phyloP scores from a whole-genome alignment of 257 asterid genomes.

The Primulina eburnea region DNA sequence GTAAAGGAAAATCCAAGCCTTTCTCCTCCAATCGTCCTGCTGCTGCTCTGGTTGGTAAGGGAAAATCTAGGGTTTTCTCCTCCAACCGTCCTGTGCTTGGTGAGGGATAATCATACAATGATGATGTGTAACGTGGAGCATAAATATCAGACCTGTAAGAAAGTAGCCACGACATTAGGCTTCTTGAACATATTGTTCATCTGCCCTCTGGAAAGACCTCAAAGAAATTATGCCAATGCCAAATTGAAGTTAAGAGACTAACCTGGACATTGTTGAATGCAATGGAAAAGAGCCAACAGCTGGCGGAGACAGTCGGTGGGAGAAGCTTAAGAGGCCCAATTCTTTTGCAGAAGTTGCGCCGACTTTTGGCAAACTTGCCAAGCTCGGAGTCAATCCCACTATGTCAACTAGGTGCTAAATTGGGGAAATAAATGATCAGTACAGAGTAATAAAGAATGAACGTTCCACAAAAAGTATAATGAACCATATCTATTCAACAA shows the following conservation, averaged over 20 bases:
- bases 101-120: constrained; percentile 34
- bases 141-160: constrained; percentile 57
- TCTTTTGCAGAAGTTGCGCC: constrained; percentile 37
- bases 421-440: constrained; percentile 20
- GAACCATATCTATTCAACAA: constrained; percentile 15
- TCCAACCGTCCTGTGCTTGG: constrained; percentile 29
- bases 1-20: background rate
- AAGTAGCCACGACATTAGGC: constrained; percentile 19
- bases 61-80: constrained; percentile 31
- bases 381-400: constrained; percentile 33
- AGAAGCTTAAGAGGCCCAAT: constrained; percentile 33
- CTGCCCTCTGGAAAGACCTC: background rate
- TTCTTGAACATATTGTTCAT: constrained; percentile 5
- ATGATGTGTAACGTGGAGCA: constrained; percentile 36
- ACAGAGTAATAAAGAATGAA: constrained; percentile 12
- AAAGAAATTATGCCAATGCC: background rate
- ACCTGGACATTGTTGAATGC: constrained; percentile 42
- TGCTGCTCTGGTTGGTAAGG: constrained; percentile 24
- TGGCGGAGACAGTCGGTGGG: constrained; percentile 42
- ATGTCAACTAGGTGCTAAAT: constrained; percentile 54
- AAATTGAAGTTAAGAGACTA: constrained; percentile 7
- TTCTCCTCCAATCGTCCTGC: background rate
- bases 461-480: constrained; percentile 17
- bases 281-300: constrained; percentile 33
- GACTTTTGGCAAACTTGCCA: constrained; percentile 42